Evolutionary conservation across 768 basidiomycete species (phyloP).

Genomic region (Boletellus sp.): DNA sequence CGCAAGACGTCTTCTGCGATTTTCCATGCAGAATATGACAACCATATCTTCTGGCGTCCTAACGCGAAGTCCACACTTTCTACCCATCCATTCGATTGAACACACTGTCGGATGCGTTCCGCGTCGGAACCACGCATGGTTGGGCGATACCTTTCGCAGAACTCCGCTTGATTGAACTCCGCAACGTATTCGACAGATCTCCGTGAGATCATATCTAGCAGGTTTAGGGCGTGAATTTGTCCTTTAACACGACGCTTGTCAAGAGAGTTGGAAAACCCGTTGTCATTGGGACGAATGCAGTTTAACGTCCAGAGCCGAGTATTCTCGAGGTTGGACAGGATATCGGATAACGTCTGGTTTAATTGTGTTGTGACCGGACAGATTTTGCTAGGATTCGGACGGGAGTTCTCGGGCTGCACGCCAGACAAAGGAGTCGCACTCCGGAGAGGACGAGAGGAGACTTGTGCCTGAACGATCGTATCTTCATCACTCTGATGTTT

Average conservation of each 20-base stretch:
- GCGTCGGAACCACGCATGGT: slow-evolving; percentile 44
- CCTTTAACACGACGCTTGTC: slow-evolving; percentile 60
- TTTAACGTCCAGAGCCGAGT: slow-evolving; percentile 51
- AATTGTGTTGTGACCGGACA: slow-evolving; percentile 60
- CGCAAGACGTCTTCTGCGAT: slow-evolving; percentile 55
- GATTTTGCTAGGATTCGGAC: slow-evolving; percentile 47
- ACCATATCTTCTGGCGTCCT: slow-evolving; percentile 53
- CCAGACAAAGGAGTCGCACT: slow-evolving; percentile 37
- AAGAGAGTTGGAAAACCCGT: slow-evolving; percentile 57
- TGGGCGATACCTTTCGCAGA: slow-evolving; percentile 53
- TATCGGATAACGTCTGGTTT: slow-evolving; percentile 48
- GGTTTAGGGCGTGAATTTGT: slow-evolving; percentile 50
- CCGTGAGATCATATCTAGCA: slow-evolving; percentile 51
- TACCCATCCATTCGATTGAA: slow-evolving; percentile 47
- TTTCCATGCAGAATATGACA: slow-evolving; percentile 57
- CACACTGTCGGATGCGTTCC: slow-evolving; percentile 49
- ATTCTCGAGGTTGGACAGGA: slow-evolving; percentile 44
- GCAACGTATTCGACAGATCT: slow-evolving; percentile 49
- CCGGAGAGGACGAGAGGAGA: slow-evolving; percentile 55
- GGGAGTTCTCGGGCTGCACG: slow-evolving; percentile 34
- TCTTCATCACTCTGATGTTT: slow-evolving; percentile 52
- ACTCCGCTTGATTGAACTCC: slow-evolving; percentile 45
- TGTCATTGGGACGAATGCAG: slow-evolving; percentile 65
- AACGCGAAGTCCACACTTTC: slow-evolving; percentile 53
- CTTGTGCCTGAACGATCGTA: slow-evolving; percentile 62